These are phyloP conservation scores for Neofusicoccum laricinum DNA, from an alignment of 2,329 filamentous ascomycete genomes.

Conservation along the genomic window DNA sequence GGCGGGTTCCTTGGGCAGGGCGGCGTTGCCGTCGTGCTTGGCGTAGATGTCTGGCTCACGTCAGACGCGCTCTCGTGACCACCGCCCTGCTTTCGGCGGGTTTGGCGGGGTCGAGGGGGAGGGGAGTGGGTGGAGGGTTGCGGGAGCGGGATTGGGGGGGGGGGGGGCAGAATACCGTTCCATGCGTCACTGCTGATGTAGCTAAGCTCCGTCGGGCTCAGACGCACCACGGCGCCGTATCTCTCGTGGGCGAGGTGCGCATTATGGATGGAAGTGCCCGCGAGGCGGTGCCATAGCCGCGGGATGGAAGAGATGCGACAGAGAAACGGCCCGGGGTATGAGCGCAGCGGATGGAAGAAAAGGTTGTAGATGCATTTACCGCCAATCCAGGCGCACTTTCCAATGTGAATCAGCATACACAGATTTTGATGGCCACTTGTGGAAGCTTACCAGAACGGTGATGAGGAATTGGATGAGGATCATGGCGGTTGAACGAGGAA, in stretches of 20 bases:
- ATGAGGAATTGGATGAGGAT: too few relatives aligned
- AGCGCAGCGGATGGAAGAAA: constrained; percentile 10
- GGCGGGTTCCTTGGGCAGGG: constrained; percentile 1
- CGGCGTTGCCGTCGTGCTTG: constrained; percentile 16
- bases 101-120: neutral
- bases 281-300: neutral
- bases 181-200: constrained; percentile 41
- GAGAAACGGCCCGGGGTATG: constrained; percentile 12
- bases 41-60: constrained; percentile 27
- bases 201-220: constrained; percentile 37
- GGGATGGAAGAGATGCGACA: constrained; percentile 4
- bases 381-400: neutral
- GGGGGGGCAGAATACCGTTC: constrained; percentile 20
- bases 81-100: too few relatives aligned
- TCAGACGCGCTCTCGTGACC: too few relatives aligned
- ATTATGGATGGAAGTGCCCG: neutral
- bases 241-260: constrained; percentile 27
- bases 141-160: too few relatives aligned
- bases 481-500: too few relatives aligned
- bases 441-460: too few relatives aligned
- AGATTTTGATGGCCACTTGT: too few relatives aligned
- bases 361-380: constrained; percentile 16
- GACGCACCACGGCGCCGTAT: constrained; percentile 42
- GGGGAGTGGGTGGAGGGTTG: neutral
- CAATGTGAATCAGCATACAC: too few relatives aligned